phyloP scores from a whole-genome alignment of 2,329 filamentous ascomycete species.

The Sporothrix schenckii region DNA sequence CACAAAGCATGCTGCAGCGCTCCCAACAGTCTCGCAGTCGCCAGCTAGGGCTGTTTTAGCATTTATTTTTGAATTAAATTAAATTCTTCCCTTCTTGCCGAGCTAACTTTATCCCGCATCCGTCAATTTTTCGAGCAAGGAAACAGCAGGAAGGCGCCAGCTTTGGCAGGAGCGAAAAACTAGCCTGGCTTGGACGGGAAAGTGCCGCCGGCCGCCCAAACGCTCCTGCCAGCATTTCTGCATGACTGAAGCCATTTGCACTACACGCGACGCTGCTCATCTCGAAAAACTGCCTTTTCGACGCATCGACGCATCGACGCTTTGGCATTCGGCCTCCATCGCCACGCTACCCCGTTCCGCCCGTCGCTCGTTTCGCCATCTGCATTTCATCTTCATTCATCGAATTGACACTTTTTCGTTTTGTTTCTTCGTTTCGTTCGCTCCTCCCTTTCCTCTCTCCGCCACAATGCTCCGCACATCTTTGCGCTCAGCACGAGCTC shows the following conservation, averaged over 20 bases:
- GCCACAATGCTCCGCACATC: conserved; percentile 69
- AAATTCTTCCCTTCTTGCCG: conserved; percentile 36
- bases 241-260: background rate
- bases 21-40: background rate
- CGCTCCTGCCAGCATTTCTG: conserved; percentile 6
- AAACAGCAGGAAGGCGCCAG: conserved; percentile 13
- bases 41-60: conserved; percentile 7
- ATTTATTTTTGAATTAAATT: conserved; percentile 34
- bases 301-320: conserved; percentile 6
- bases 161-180: conserved; percentile 22
- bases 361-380: conserved; percentile 23
- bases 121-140: conserved; percentile 34
- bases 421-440: background rate
- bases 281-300: conserved; percentile 21
- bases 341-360: background rate
- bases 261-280: conserved; percentile 20
- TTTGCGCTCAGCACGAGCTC: conserved; percentile 64
- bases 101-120: conserved; percentile 42
- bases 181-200: conserved; percentile 11
- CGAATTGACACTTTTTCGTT: background rate
- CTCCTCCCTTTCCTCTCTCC: conserved; percentile 39
- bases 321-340: conserved; percentile 13
- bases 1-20: background rate
- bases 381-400: background rate
- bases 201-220: background rate